Conservation (phyloP, 164 flowering plant genomes). For the Umbellularia californica region DNA sequence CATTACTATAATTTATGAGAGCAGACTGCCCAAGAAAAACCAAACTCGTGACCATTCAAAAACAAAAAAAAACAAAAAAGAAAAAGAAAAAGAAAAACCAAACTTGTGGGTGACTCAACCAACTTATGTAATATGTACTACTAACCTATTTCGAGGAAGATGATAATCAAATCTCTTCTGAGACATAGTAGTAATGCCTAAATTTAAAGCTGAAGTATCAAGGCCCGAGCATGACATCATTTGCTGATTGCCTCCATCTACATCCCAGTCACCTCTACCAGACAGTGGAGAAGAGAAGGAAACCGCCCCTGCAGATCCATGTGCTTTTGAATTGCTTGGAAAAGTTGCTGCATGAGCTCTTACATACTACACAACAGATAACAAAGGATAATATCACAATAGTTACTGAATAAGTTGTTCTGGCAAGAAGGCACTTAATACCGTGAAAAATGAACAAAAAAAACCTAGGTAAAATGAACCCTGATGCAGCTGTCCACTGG, state of each 20-base stretch:
- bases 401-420: not conserved
- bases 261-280: constrained; percentile 29
- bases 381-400: not conserved
- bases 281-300: constrained; percentile 16
- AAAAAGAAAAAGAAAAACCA: too few relatives aligned
- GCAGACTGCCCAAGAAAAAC: not conserved
- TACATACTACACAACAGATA: constrained; percentile 29
- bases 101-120: not conserved
- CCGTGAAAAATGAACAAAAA: not conserved
- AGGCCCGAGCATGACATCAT: constrained; percentile 22
- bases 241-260: constrained; percentile 14
- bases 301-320: constrained; percentile 14
- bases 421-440: not conserved
- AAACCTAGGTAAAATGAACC: not conserved
- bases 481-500: not conserved
- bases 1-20: not conserved
- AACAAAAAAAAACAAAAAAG: too few relatives aligned
- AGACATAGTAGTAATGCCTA: constrained; percentile 9
- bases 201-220: constrained; percentile 11
- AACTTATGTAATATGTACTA: not conserved
- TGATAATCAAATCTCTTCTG: constrained; percentile 38
- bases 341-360: constrained; percentile 23
- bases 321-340: constrained; percentile 21
- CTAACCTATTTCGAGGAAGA: constrained; percentile 57
- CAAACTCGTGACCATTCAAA: not conserved